phyloP scores from a whole-genome alignment of 352 stramenopile genomes.

The Blastocystis sp. region DNA sequence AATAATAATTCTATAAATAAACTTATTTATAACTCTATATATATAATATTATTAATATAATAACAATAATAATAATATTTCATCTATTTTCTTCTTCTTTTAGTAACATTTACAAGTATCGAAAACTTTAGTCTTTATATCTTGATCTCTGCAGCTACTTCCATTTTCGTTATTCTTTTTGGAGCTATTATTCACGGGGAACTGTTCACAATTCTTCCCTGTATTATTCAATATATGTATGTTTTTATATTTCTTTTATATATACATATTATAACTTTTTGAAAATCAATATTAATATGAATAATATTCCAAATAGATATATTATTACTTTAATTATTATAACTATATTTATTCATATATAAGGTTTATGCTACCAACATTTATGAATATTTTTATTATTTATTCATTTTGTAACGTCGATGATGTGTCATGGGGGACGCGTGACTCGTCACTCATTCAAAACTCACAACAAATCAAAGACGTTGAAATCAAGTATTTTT shows the following conservation, averaged over 20 bases:
- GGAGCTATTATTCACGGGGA: slow-evolving; percentile 31
- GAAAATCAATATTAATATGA: no score
- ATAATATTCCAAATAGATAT: no score
- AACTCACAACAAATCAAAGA: slow-evolving; percentile 40
- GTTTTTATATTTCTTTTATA: not conserved
- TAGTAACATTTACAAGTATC: slow-evolving; percentile 36
- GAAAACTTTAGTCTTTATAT: slow-evolving; percentile 13
- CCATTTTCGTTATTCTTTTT: slow-evolving; percentile 28
- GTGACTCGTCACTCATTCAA: slow-evolving; percentile 40
- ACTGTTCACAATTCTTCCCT: slow-evolving; percentile 32
- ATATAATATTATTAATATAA: no score
- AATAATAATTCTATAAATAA: no score
- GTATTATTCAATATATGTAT: slow-evolving; percentile 32
- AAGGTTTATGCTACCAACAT: slow-evolving; percentile 41
- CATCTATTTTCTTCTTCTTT: not conserved
- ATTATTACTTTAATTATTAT: no score
- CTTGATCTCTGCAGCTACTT: slow-evolving; percentile 22
- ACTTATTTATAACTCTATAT: no score
- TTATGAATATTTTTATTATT: slow-evolving; percentile 44
- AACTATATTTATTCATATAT: no score
- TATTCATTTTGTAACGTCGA: slow-evolving; percentile 45
- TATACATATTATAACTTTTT: no score
- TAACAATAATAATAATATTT: no score
- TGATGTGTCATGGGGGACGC: slow-evolving; percentile 43
- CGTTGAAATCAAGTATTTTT: slow-evolving; percentile 36